A percentile compares a stretch with the other conserved stretches of the same genome.
These are phyloP conservation scores for Peterozyma toletana DNA, from an alignment of 805 yeast genomes.

Conservation along the genomic window DNA sequence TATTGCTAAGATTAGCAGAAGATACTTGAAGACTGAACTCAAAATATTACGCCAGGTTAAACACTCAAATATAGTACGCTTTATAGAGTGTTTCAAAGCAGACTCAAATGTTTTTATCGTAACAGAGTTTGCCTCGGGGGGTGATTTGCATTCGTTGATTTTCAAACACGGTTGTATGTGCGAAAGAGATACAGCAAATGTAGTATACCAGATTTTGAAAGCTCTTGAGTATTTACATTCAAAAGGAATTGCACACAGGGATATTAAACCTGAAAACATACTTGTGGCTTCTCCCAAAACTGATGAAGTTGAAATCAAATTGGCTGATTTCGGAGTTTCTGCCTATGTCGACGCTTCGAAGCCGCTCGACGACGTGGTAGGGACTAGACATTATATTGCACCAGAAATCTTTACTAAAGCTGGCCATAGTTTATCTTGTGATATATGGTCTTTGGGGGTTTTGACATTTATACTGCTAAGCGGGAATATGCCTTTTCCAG, in stretches of 20 bases:
- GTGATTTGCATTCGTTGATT: slow-evolving; percentile 88
- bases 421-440: slow-evolving; percentile 95
- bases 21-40: slow-evolving; percentile 74
- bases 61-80: slow-evolving; percentile 82
- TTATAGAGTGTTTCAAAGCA: slow-evolving; percentile 90
- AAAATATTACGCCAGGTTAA: slow-evolving; percentile 55
- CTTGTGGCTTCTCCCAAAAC: slow-evolving; percentile 58
- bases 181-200: slow-evolving; percentile 77
- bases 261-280: slow-evolving; percentile 90
- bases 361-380: slow-evolving; percentile 63
- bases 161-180: slow-evolving; percentile 76
- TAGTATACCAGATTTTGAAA: slow-evolving; percentile 64
- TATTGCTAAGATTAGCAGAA: slow-evolving; percentile 58
- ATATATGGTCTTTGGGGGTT: slow-evolving; percentile 93
- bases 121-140: slow-evolving; percentile 93
- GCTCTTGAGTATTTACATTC: slow-evolving; percentile 78
- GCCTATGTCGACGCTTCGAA: slow-evolving; percentile 55
- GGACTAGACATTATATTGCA: slow-evolving; percentile 89
- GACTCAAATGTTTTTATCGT: slow-evolving; percentile 89
- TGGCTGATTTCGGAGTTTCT: slow-evolving; percentile 97
- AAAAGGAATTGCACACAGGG: slow-evolving; percentile 82
- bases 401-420: slow-evolving; percentile 80
- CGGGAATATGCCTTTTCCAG: slow-evolving; percentile 80
- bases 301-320: slow-evolving; percentile 64
- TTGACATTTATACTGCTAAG: slow-evolving; percentile 84